Conservation (phyloP, 2,329 filamentous ascomycete genomes). For the Aspergillus sojae region DNA sequence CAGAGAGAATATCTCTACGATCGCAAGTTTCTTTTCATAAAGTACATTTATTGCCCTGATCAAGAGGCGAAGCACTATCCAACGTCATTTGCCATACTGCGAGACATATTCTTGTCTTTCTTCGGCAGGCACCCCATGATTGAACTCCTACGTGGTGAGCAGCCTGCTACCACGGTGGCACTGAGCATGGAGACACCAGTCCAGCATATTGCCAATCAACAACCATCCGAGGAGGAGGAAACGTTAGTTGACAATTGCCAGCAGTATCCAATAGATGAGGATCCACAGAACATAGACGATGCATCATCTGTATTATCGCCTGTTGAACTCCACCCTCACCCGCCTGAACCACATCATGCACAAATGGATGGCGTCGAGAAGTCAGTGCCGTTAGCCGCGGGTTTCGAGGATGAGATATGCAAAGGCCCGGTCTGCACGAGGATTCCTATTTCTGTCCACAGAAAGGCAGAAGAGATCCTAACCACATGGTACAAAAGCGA, state of each 20-base stretch:
- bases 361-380: background rate
- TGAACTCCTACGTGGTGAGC: background rate
- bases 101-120: constrained; percentile 6
- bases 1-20: constrained; percentile 2
- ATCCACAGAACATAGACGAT: background rate
- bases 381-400: constrained; percentile 1
- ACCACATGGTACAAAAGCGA: background rate
- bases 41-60: background rate
- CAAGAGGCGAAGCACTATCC: constrained; percentile 1
- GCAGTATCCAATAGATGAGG: too few species aligned
- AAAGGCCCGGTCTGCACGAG: background rate
- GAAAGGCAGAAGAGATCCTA: background rate
- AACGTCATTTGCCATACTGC: constrained; percentile 4
- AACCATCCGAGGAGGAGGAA: background rate
- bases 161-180: background rate
- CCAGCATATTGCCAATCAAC: background rate
- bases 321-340: background rate
- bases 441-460: background rate
- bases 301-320: background rate
- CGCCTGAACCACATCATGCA: background rate
- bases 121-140: constrained; percentile 1
- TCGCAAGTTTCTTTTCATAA: constrained; percentile 1
- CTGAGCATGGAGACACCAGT: background rate
- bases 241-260: background rate
- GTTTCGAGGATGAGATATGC: background rate